phyloP scores from a whole-genome alignment of 225 moss, liverwort and hornwort genomes.

The Physcomitrium patens region DNA sequence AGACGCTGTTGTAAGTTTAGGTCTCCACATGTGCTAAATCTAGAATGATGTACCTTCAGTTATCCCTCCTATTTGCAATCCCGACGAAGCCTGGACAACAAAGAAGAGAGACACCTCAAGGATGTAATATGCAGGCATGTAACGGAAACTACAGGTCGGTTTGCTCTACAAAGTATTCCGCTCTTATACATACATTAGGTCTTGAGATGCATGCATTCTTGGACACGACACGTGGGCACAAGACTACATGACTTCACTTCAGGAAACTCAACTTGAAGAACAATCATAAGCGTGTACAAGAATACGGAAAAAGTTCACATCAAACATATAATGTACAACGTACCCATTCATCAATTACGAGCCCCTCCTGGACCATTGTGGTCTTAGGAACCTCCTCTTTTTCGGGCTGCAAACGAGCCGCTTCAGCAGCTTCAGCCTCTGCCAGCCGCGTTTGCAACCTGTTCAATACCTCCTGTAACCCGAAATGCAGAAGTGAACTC shows the following conservation, averaged over 20 bases:
- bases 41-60: slow-evolving; percentile 28
- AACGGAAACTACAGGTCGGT: neutral
- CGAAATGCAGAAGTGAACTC: neutral
- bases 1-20: neutral
- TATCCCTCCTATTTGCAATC: slow-evolving; percentile 36
- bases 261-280: neutral
- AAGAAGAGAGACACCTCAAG: slow-evolving; percentile 41
- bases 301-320: slow-evolving; percentile 3
- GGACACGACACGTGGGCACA: neutral
- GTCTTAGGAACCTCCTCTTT: slow-evolving; percentile 61
- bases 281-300: neutral
- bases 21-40: neutral
- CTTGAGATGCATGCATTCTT: neutral
- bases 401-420: slow-evolving; percentile 69
- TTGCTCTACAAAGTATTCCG: too few species aligned
- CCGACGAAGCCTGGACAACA: slow-evolving; percentile 45
- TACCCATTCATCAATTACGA: slow-evolving; percentile 86
- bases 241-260: neutral
- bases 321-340: slow-evolving; percentile 16
- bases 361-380: slow-evolving; percentile 55
- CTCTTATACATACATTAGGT: neutral
- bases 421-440: slow-evolving; percentile 81
- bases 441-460: slow-evolving; percentile 64
- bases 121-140: slow-evolving; percentile 32
- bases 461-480: slow-evolving; percentile 64